Evolutionary conservation across 225 moss, liverwort and hornwort species (phyloP).

Genomic region (Rhytidiadelphus loreus): DNA sequence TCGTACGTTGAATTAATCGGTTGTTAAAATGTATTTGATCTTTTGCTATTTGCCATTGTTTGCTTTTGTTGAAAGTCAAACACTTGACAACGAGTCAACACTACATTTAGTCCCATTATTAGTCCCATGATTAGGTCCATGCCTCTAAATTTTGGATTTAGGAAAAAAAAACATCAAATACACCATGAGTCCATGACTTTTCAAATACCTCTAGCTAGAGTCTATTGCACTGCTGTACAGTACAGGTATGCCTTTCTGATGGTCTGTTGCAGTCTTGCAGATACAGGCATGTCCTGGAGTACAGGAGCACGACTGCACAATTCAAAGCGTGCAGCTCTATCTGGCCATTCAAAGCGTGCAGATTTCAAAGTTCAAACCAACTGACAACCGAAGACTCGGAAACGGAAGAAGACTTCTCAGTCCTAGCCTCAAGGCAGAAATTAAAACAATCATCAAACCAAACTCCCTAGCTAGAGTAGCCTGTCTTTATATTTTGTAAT

Average conservation of each 20-base stretch:
- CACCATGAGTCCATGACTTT: neutral
- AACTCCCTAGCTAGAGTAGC: too few relatives aligned
- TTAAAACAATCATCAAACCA: neutral
- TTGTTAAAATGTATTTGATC: neutral
- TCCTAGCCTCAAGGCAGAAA: neutral
- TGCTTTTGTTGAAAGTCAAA: neutral
- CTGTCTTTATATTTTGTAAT: neutral
- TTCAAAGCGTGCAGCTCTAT: neutral
- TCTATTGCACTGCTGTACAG: neutral
- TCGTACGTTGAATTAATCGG: too few relatives aligned
- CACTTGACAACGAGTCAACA: neutral
- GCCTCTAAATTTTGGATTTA: neutral
- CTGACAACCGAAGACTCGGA: slow-evolving; percentile 15
- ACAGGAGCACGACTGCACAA: neutral
- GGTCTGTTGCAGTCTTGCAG: neutral
- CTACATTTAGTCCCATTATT: neutral
- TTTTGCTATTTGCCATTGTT: neutral
- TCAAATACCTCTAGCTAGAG: neutral
- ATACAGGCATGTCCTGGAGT: neutral
- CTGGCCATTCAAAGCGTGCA: neutral
- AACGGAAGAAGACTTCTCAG: slow-evolving; percentile 1
- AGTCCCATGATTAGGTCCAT: neutral
- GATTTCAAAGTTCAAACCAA: neutral
- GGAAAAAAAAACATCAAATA: neutral
- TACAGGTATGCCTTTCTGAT: neutral